Percentiles rank a stretch among this genome's conserved stretches.
phyloP scores from a whole-genome alignment of 2,329 filamentous ascomycete genomes.

The Colletotrichum tabaci region DNA sequence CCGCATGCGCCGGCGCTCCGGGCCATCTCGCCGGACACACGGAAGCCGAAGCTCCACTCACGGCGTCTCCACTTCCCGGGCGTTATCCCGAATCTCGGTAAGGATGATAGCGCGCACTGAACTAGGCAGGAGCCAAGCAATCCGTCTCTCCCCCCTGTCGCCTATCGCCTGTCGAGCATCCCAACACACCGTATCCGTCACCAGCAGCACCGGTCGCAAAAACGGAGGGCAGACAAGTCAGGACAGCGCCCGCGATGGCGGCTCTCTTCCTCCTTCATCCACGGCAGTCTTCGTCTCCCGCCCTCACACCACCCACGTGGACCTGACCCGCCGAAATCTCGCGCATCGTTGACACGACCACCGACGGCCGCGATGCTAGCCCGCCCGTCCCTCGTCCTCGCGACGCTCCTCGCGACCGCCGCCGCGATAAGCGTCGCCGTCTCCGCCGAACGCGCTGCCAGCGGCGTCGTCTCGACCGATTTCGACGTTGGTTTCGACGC shows the following conservation, averaged over 20 bases:
- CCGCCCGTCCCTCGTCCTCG: slow-evolving; percentile 1
- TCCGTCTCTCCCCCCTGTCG: background rate
- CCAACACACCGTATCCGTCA: slow-evolving; percentile 1
- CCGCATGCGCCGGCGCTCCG: no score
- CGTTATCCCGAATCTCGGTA: background rate
- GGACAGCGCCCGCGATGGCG: slow-evolving; percentile 5
- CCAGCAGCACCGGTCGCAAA: background rate
- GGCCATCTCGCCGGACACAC: background rate
- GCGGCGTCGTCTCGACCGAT: slow-evolving; percentile 29
- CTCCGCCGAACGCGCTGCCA: background rate
- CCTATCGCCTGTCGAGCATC: background rate
- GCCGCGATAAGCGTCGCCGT: slow-evolving; percentile 20
- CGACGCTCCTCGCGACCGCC: slow-evolving; percentile 1
- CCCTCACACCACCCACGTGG: background rate
- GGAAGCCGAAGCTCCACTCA: background rate
- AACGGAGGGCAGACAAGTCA: background rate
- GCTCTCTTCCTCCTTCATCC: background rate
- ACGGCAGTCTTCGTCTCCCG: background rate
- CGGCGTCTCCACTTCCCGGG: background rate
- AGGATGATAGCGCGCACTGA: background rate
- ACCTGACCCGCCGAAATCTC: background rate
- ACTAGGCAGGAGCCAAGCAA: slow-evolving; percentile 9
- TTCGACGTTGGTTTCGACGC: slow-evolving; percentile 31
- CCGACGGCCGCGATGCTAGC: background rate
- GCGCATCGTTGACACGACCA: background rate